Percentiles rank a stretch among this genome's conserved stretches.
These are phyloP conservation scores for Homolaphlyctis polyrhiza DNA, from an alignment of 371 early-diverging fungal genomes.

Conservation along the genomic window DNA sequence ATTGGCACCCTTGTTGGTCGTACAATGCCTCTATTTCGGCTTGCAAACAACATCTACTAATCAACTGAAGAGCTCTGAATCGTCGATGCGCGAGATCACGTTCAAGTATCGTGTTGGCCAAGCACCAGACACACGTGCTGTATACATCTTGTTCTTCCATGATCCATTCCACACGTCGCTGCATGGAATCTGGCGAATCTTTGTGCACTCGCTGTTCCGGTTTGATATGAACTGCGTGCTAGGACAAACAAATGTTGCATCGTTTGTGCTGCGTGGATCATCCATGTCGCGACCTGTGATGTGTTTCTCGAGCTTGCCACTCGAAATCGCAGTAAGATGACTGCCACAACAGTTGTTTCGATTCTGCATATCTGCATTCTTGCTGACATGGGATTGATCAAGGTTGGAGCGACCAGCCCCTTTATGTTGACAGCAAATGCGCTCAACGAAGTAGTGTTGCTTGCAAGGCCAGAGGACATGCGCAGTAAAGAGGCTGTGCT, in stretches of 20 bases:
- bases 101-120: slow-evolving; percentile 34
- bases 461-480: slow-evolving; percentile 21
- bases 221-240: slow-evolving; percentile 41
- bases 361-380: not conserved
- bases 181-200: slow-evolving; percentile 33
- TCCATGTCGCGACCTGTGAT: slow-evolving; percentile 22
- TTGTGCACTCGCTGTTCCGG: slow-evolving; percentile 37
- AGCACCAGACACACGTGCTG: slow-evolving; percentile 24
- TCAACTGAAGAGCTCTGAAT: too few species aligned
- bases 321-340: slow-evolving; percentile 13
- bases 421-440: slow-evolving; percentile 36
- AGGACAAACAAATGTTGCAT: slow-evolving; percentile 37
- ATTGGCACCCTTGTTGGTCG: too few species aligned
- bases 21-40: too few species aligned
- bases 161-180: slow-evolving; percentile 40
- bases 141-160: slow-evolving; percentile 38
- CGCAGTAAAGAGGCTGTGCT: slow-evolving; percentile 17
- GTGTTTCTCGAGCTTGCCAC: slow-evolving; percentile 24
- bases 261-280: slow-evolving; percentile 35
- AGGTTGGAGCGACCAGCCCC: slow-evolving; percentile 24
- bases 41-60: too few species aligned
- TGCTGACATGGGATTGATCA: too few species aligned
- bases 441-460: slow-evolving; percentile 35
- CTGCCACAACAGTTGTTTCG: not conserved
- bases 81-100: slow-evolving; percentile 18